Conservation (phyloP, 306 rosid species). For the Vigna angularis region DNA sequence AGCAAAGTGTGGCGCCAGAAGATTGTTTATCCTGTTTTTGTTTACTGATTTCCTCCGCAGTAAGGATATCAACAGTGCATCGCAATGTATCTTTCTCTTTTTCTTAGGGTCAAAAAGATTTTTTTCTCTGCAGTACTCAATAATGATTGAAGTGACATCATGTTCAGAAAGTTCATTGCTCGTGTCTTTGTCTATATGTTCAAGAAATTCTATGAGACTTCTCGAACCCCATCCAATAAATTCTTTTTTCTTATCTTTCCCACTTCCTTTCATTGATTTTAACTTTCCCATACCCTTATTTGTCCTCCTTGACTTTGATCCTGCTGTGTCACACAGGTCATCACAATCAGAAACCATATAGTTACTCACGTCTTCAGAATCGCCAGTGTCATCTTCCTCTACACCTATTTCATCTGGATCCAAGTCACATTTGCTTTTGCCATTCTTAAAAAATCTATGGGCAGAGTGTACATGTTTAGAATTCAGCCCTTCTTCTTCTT, state of each 20-base stretch:
- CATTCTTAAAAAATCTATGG: conserved; percentile 49
- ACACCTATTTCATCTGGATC: conserved; percentile 48
- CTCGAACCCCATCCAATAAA: conserved; percentile 81
- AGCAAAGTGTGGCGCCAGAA: conserved; percentile 67
- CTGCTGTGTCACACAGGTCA: conserved; percentile 47
- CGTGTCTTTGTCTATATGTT: conserved; percentile 53
- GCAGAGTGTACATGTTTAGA: conserved; percentile 49
- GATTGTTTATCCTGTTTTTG: conserved; percentile 58
- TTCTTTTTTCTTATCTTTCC: conserved; percentile 54
- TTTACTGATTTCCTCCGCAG: conserved; percentile 62
- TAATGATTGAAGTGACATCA: conserved; percentile 65
- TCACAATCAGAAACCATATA: conserved; percentile 58
- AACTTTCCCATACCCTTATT: conserved; percentile 48
- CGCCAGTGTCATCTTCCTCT: conserved; percentile 48
- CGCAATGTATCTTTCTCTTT: conserved; percentile 66
- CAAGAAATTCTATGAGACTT: conserved; percentile 69
- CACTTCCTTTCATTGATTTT: conserved; percentile 48
- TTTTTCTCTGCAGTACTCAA: conserved; percentile 64
- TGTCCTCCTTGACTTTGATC: conserved; percentile 43
- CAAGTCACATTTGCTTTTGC: conserved; percentile 42
- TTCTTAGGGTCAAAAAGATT: conserved; percentile 66
- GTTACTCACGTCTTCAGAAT: conserved; percentile 54
- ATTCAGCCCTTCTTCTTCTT: conserved; percentile 62
- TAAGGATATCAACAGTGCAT: conserved; percentile 56
- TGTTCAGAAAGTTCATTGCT: conserved; percentile 56